Evolutionary conservation across 176 grass and related monocot species (phyloP).

Genomic region (Luzula sylvatica): DNA sequence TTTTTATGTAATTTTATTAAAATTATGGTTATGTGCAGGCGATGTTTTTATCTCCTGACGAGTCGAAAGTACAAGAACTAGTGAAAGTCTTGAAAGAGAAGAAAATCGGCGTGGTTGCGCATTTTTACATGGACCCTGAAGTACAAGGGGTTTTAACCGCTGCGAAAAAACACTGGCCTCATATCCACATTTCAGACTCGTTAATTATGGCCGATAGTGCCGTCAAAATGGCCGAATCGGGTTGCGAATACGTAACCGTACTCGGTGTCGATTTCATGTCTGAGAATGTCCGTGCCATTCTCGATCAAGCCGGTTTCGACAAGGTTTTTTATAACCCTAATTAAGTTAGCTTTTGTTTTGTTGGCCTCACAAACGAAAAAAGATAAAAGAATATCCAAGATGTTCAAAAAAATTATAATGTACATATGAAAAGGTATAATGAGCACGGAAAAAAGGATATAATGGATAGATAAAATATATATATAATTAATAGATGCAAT

Average conservation of each 20-base stretch:
- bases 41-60: constrained; percentile 76
- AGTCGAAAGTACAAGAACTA: constrained; percentile 54
- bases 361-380: too few relatives aligned
- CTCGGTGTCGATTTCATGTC: constrained; percentile 99
- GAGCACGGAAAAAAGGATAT: too few relatives aligned
- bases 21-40: constrained; percentile 47
- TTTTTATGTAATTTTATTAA: too few relatives aligned
- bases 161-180: constrained; percentile 85
- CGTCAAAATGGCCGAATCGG: constrained; percentile 95
- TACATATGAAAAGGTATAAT: too few relatives aligned
- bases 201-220: constrained; percentile 92
- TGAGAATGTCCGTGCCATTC: constrained; percentile 98
- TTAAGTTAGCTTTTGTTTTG: too few relatives aligned
- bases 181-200: constrained; percentile 95
- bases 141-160: constrained; percentile 91
- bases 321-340: too few relatives aligned
- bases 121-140: constrained; percentile 99
- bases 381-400: too few relatives aligned
- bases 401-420: too few relatives aligned
- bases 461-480: too few relatives aligned
- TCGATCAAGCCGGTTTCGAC: constrained; percentile 17
- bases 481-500: too few relatives aligned
- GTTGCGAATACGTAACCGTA: constrained; percentile 79
- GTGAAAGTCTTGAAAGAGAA: constrained; percentile 52
- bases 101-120: constrained; percentile 82